phyloP scores from a whole-genome alignment of 495 filamentous ascomycete genomes.

The Apodospora peruviana region DNA sequence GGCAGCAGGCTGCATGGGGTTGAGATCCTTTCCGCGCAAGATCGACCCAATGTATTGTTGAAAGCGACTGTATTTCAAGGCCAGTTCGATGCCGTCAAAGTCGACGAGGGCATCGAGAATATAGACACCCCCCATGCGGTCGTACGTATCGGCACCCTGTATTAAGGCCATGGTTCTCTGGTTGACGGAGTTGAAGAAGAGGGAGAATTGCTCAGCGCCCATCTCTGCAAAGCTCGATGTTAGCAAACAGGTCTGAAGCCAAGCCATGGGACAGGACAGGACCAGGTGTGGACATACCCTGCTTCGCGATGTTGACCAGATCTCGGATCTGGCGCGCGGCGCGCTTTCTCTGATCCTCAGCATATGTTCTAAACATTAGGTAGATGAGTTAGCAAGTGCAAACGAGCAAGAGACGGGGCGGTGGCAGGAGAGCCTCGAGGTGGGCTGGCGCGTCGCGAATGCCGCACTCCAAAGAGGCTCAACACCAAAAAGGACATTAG shows the following conservation, averaged over 20 bases:
- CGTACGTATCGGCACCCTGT: conserved; percentile 76
- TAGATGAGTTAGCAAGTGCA: background rate
- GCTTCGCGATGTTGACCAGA: conserved; percentile 32
- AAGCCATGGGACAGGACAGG: background rate
- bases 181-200: conserved; percentile 76
- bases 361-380: conserved; percentile 12
- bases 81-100: conserved; percentile 91
- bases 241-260: no score
- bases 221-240: conserved; percentile 53
- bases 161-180: conserved; percentile 69
- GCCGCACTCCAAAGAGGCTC: no score
- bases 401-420: background rate
- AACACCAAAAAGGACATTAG: background rate
- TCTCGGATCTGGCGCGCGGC: conserved; percentile 37
- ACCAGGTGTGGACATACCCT: conserved; percentile 16
- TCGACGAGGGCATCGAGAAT: conserved; percentile 90
- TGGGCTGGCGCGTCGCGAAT: no score
- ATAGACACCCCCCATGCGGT: conserved; percentile 84
- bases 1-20: conserved; percentile 81
- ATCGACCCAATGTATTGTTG: conserved; percentile 83
- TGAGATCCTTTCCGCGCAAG: conserved; percentile 80
- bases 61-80: conserved; percentile 90
- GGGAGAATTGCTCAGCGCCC: conserved; percentile 65
- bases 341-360: conserved; percentile 36
- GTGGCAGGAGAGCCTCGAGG: no score